Conservation (phyloP, 78 protist genomes). For the Dictyostelium citrinum region DNA sequence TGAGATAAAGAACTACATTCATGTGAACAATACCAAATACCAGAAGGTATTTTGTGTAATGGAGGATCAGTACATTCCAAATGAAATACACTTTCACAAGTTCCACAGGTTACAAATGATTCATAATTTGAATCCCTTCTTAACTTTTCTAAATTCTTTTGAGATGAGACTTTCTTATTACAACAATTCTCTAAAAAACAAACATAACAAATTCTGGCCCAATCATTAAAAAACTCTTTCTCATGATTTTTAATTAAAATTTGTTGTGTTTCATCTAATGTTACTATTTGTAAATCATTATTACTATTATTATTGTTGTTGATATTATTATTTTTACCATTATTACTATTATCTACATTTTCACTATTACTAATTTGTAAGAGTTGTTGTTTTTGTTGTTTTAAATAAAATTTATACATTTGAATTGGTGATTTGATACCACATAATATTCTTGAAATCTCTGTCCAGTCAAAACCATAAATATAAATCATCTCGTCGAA, state of each 20-base stretch:
- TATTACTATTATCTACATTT: not conserved
- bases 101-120: slow-evolving; percentile 1
- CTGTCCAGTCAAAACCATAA: slow-evolving; percentile 49
- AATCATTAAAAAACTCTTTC: slow-evolving; percentile 25
- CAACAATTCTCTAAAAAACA: slow-evolving; percentile 38
- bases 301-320: not conserved
- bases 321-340: not conserved
- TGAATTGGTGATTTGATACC: slow-evolving; percentile 65
- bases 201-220: slow-evolving; percentile 33
- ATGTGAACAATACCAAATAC: slow-evolving; percentile 46
- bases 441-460: slow-evolving; percentile 32
- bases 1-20: slow-evolving; percentile 16
- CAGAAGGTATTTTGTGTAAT: not conserved
- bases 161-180: not conserved
- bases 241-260: not conserved
- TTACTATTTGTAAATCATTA: not conserved
- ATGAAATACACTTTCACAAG: slow-evolving; percentile 45
- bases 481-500: slow-evolving; percentile 24
- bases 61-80: slow-evolving; percentile 29
- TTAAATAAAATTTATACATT: slow-evolving; percentile 19
- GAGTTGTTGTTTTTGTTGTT: slow-evolving; percentile 1
- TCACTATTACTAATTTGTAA: not conserved
- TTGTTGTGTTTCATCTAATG: slow-evolving; percentile 8
- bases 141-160: slow-evolving; percentile 13
- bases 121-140: not conserved